Evolutionary conservation across 2,329 filamentous ascomycete species (phyloP), one percentile per base, ranked within the genome.

Genomic region (Diaporthe citrichinensis): DNA sequence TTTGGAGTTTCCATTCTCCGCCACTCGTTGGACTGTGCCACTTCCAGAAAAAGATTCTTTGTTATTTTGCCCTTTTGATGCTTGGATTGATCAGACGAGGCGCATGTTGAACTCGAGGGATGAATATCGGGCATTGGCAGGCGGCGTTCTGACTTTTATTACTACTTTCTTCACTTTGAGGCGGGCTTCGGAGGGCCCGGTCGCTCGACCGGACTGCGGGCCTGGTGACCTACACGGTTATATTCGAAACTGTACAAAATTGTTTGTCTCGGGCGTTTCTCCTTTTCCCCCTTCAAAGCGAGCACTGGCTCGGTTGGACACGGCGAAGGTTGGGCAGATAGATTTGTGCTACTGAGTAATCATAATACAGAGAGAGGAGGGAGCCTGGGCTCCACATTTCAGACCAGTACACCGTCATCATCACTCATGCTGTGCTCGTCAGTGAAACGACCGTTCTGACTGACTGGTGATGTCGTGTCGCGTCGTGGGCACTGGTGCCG

Each of bases 291-390:
- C 23, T 41, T 36, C n/a, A 9, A 25, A 41, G 14, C 65, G 65
- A 46, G 65, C 65, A 55, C 17, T 69, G 49, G 65, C 65, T 55
- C 49, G 12, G 23, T 68, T 68, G 65, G 28, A 41, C 34, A 62
- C 41, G 34, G 71, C 36, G 46, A 65, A 44, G n/a, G 15, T 62
- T 71, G 62, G 62, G 34, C 36, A 61, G 55, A 58, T 74, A 58
- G 36, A 71, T 28, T 49, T 41, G 49, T 74, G 62, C 31, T 71
- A 58, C 62, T 51, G 39, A 59, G 62, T 74, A 74, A 74, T 74
- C 36, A 59, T 74, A 74, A 74, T 74, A 58, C n/a, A 65, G 31
- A 53, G 46, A 41, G 34, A n/a, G 2, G 46, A 41, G 34, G 25
- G 65, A 53, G 31, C 31, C 31, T 25, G 31, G 23, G 65, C 65